phyloP scores from a whole-genome alignment of 1,284 basidiomycete species.

The Trichosporon asahii region DNA sequence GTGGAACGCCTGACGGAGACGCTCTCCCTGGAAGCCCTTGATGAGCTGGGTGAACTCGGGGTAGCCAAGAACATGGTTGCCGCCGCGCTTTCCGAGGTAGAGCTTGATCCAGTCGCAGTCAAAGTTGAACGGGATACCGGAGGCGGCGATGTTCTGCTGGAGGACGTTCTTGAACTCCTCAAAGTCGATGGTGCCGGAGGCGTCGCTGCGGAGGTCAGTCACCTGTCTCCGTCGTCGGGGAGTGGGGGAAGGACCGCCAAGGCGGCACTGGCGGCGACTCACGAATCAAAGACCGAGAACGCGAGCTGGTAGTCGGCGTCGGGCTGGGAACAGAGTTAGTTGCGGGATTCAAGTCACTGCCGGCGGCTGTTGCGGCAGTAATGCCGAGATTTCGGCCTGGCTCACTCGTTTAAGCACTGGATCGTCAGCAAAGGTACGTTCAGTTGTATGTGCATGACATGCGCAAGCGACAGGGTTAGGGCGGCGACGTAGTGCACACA shows the following conservation, averaged over 20 bases:
- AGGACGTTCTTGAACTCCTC: conserved; percentile 91
- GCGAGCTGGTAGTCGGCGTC: conserved; percentile 95
- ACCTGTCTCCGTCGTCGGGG: background rate
- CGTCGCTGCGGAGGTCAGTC: conserved; percentile 59
- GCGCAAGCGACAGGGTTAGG: background rate
- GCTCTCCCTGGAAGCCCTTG: conserved; percentile 94
- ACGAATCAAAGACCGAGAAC: conserved; percentile 94
- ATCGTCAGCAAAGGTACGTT: conserved; percentile 11
- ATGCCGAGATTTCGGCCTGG: background rate
- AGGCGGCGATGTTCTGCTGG: conserved; percentile 62
- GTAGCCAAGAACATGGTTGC: conserved; percentile 84
- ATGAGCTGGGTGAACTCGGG: conserved; percentile 89
- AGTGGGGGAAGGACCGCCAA: background rate
- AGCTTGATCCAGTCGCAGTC: conserved; percentile 93
- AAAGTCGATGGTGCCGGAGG: conserved; percentile 81
- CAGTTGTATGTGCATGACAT: background rate
- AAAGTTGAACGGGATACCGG: conserved; percentile 87
- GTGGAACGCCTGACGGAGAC: conserved; percentile 87
- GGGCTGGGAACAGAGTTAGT: conserved; percentile 57
- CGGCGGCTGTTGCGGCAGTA: conserved; percentile 1
- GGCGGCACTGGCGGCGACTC: conserved; percentile 46
- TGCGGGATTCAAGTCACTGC: background rate
- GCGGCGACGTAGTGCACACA: background rate
- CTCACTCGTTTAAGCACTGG: conserved; percentile 46
- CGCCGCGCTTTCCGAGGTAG: conserved; percentile 85